Percentiles rank a stretch among this genome's conserved stretches.
Conservation (phyloP, 2,329 filamentous ascomycete species). For the Orbilia ellipsospora region DNA sequence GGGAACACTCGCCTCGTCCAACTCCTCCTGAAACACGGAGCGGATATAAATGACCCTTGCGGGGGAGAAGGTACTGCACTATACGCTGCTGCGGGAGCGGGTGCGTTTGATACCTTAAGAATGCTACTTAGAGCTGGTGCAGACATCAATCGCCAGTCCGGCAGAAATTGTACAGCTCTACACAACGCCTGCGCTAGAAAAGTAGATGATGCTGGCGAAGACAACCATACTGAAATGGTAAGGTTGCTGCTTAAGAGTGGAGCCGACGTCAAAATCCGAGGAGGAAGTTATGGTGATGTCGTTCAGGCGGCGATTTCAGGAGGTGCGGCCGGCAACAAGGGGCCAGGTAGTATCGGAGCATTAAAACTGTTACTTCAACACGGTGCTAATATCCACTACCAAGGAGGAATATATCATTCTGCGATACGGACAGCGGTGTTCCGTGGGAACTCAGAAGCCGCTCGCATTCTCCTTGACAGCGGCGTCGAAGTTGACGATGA, state of each 20-base stretch:
- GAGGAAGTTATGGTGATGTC: no score
- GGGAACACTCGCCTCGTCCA: conserved; percentile 16
- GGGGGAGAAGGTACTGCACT: conserved; percentile 5
- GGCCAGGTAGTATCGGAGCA: conserved; percentile 9
- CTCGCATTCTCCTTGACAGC: conserved; percentile 16
- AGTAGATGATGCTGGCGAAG: no score
- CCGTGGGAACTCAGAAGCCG: conserved; percentile 23
- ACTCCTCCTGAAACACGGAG: conserved; percentile 10
- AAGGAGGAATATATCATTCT: conserved; percentile 10
- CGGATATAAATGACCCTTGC: conserved; percentile 12
- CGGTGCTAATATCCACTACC: conserved; percentile 17
- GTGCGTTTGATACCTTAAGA: conserved; percentile 11
- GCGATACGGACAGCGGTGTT: conserved; percentile 22
- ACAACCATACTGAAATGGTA: no score
- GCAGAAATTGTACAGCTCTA: no score
- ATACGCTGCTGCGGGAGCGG: conserved; percentile 11
- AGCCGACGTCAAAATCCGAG: no score
- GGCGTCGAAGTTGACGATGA: conserved; percentile 21
- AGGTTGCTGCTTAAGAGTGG: no score
- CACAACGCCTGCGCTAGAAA: no score
- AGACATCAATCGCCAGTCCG: no score
- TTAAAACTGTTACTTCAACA: conserved; percentile 17
- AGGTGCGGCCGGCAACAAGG: conserved; percentile 13
- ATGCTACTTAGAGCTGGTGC: conserved; percentile 24
- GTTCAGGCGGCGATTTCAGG: no score